Base-by-base conservation (phyloP, 441 rosid genomes). In the Eruca vesicaria region DNA sequence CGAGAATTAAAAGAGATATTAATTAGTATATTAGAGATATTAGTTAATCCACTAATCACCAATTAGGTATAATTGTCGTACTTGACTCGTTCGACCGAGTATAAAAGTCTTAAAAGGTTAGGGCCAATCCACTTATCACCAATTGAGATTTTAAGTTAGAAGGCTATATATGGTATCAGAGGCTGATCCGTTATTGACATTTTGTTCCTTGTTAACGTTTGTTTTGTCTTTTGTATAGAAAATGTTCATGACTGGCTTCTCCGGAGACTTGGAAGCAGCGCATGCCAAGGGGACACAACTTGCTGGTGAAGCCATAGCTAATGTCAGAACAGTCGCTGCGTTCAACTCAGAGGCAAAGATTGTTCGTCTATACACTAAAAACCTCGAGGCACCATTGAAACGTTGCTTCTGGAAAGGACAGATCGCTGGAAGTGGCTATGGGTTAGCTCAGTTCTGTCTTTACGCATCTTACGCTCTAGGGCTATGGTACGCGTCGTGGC, bases 401-500 rank as follows among this genome's bases (percentile, higher is more conserved):
- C 94, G 92, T 12, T 93, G 98, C 83, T 96, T 96, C 79, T 92
- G 98, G 97, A 94, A 94, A 80, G 99, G 99, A 29, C 98, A 96
- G 81, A 92, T 96, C 15, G 98, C 98, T 9, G 99, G 99, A 76
- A 90, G 94, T 60, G 98, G 97, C 18, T 96, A 81, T 31, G 99
- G 99, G 19, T 83, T 96, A 15, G 97, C 99, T 71, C 99, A 96
- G 77, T 96, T 96, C 73, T 74, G 84, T 65, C 94, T 96, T 23
- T 96, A 94, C 66, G 97, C 97, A 63, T 90, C 99, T 26, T 96
- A 96, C 73, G 97, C 98, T 76, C 96, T 96, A 3, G 98, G 98
- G 29, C 88, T 96, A 56, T 96, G 99, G 99, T 96, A 90, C 66
- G 98, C 98, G 29, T 94, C 98, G 4, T 96, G 98, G 99, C 99